Evolutionary conservation across 2,329 filamentous ascomycete genomes (phyloP).

Genomic region (Monosporascus sp.): DNA sequence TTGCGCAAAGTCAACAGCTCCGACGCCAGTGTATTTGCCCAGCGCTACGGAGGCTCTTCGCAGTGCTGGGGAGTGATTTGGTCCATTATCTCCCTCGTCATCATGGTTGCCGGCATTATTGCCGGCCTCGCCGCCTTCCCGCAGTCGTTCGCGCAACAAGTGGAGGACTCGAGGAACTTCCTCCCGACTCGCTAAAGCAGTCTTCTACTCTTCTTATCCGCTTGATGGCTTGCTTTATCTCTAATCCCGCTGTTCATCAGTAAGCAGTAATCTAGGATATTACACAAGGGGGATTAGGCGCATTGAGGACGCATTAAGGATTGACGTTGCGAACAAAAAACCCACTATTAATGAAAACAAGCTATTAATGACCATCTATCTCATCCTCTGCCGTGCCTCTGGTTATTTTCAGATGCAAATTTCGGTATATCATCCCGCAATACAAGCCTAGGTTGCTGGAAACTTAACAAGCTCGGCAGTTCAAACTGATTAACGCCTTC

Average conservation of each 20-base stretch:
- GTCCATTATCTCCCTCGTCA: constrained; percentile 64
- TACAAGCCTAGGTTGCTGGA: too few relatives aligned
- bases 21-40: constrained; percentile 72
- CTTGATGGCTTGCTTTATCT: too few relatives aligned
- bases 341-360: background rate
- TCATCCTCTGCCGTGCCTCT: too few relatives aligned
- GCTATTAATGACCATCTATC: background rate
- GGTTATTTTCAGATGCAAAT: too few relatives aligned
- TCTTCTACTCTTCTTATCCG: too few relatives aligned
- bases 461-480: too few relatives aligned
- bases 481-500: too few relatives aligned
- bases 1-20: constrained; percentile 74
- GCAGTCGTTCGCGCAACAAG: constrained; percentile 62
- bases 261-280: too few relatives aligned
- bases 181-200: constrained; percentile 37
- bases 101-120: constrained; percentile 71
- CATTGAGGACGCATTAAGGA: background rate
- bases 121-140: constrained; percentile 72
- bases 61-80: constrained; percentile 79
- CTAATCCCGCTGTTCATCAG: too few relatives aligned
- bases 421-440: too few relatives aligned
- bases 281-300: too few relatives aligned
- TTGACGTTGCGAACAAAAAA: background rate
- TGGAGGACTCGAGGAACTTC: constrained; percentile 62
- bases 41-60: constrained; percentile 71